These are phyloP conservation scores for Ogataea trehalophila DNA, from an alignment of 805 yeast species.

Conservation along the genomic window DNA sequence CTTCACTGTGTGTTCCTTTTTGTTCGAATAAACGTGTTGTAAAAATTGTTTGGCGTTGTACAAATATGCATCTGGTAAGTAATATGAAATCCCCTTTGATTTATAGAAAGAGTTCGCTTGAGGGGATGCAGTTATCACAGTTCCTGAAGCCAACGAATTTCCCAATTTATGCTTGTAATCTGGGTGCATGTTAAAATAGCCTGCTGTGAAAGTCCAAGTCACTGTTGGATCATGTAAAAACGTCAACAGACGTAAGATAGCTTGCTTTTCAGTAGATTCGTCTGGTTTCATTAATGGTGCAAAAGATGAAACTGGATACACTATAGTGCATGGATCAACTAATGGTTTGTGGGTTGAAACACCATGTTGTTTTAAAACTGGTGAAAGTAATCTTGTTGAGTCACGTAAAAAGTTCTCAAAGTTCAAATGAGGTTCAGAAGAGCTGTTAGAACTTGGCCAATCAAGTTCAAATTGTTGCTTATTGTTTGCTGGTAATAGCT, in stretches of 20 bases:
- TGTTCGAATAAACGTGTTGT: conserved; percentile 20
- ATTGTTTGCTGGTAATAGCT: conserved; percentile 42
- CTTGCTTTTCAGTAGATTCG: conserved; percentile 77
- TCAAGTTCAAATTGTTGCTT: conserved; percentile 45
- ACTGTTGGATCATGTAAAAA: conserved; percentile 49
- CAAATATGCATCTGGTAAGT: conserved; percentile 83
- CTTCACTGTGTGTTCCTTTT: conserved; percentile 43
- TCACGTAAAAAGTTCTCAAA: conserved; percentile 47
- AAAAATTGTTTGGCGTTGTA: conserved; percentile 69
- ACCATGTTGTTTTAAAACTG: conserved; percentile 46
- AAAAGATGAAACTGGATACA: conserved; percentile 89
- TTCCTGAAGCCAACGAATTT: conserved; percentile 54
- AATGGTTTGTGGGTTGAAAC: conserved; percentile 18
- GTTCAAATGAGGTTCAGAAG: conserved; percentile 64
- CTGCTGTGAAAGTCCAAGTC: conserved; percentile 89
- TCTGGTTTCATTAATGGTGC: conserved; percentile 70
- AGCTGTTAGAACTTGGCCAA: conserved; percentile 70
- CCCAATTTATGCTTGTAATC: conserved; percentile 58
- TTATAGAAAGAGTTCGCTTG: conserved; percentile 90
- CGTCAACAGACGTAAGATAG: conserved; percentile 57
- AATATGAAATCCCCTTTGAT: conserved; percentile 75
- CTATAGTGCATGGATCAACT: conserved; percentile 46
- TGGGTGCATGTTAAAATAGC: conserved; percentile 89
- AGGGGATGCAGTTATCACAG: conserved; percentile 87
- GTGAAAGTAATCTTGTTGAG: conserved; percentile 51